Conservation (phyloP, 257 asterid species). For the Cynanchum wilfordii region DNA sequence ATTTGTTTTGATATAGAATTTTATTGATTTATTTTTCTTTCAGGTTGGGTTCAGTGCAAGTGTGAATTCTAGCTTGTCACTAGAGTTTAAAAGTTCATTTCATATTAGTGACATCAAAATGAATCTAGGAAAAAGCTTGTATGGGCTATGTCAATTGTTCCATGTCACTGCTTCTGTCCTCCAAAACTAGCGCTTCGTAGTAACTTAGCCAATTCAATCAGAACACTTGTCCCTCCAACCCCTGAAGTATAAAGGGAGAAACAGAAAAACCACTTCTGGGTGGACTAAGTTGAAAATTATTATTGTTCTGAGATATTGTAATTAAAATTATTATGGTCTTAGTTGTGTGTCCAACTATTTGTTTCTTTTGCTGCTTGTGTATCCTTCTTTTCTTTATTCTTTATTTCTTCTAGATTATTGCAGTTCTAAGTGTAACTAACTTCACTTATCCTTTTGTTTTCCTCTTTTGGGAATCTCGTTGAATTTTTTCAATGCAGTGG, state of each 20-base stretch:
- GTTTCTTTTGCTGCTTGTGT: neutral
- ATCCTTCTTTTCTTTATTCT: neutral
- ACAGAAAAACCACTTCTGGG: neutral
- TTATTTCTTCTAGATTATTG: too few relatives aligned
- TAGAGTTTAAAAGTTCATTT: neutral
- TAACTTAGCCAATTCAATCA: neutral
- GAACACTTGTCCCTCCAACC: neutral
- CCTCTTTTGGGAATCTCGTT: neutral
- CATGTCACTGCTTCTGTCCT: too few relatives aligned
- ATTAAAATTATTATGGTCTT: neutral
- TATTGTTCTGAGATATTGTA: neutral
- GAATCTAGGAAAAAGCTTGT: neutral
- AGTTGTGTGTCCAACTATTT: neutral
- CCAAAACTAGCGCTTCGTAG: neutral
- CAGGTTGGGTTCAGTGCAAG: neutral
- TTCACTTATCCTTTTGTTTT: neutral
- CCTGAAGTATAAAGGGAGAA: neutral
- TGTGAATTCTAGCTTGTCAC: neutral
- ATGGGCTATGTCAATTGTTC: neutral
- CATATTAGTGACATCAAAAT: neutral
- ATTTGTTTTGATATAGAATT: neutral
- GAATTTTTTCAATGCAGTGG: constrained; percentile 54
- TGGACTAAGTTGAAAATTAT: neutral
- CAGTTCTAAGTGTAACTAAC: neutral
- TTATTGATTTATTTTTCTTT: neutral